A percentile compares a stretch with the other conserved stretches of the same genome.
Evolutionary conservation across 352 stramenopile genomes (phyloP).

Genomic region (Vaucheria bursata): DNA sequence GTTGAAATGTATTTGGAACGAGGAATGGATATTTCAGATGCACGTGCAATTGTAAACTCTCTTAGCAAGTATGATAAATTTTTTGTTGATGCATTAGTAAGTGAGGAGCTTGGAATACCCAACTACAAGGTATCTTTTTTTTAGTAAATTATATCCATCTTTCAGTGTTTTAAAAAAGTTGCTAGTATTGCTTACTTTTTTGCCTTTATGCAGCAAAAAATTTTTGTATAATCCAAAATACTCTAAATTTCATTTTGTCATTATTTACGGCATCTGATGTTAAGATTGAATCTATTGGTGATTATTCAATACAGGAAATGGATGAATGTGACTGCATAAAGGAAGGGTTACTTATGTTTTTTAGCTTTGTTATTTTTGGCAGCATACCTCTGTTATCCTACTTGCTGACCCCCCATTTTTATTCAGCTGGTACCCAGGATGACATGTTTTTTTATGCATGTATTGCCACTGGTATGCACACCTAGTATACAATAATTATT

Average conservation of each 20-base stretch:
- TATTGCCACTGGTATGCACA: conserved; percentile 14
- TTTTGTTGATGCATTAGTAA: conserved; percentile 87
- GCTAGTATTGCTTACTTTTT: no score
- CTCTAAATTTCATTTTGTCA: no score
- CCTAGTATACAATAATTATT: no score
- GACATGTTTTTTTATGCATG: conserved; percentile 19
- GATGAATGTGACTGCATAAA: conserved; percentile 38
- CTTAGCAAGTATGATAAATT: conserved; percentile 59
- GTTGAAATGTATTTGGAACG: conserved; percentile 77
- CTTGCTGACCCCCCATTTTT: neutral
- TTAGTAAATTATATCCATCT: no score
- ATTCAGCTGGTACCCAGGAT: neutral
- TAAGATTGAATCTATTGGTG: no score
- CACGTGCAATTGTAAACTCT: conserved; percentile 40
- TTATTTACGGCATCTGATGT: no score
- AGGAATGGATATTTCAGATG: conserved; percentile 71
- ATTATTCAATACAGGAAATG: no score
- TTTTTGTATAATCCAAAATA: no score
- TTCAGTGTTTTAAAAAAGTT: no score
- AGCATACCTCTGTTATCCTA: conserved; percentile 76
- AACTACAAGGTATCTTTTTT: conserved; percentile 25
- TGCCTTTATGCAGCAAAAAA: no score
- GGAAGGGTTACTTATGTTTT: conserved; percentile 70
- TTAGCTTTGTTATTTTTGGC: conserved; percentile 76
- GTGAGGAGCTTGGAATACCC: conserved; percentile 74